Percentiles rank a stretch among this genome's conserved stretches.
Evolutionary conservation across 2,329 filamentous ascomycete genomes (phyloP).

Genomic region (Zasmidium angulare): DNA sequence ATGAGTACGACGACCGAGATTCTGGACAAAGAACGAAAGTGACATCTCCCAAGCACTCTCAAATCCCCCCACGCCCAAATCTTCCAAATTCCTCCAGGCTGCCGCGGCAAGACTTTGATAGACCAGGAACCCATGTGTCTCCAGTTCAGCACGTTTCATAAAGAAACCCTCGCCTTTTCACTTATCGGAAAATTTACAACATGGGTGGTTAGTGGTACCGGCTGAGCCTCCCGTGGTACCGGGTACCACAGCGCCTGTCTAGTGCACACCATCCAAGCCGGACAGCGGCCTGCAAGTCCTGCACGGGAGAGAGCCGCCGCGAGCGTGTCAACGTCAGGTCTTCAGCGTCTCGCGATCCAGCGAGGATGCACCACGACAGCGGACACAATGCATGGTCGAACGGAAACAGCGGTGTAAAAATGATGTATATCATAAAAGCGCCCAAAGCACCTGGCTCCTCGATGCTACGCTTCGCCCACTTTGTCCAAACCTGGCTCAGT

Average conservation of each 20-base stretch:
- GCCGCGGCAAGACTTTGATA: background rate
- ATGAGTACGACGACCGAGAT: background rate
- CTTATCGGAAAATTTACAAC: background rate
- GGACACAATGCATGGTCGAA: slow-evolving; percentile 14
- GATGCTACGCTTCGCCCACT: background rate
- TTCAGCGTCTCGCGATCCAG: background rate
- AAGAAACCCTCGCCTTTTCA: background rate
- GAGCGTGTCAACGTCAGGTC: background rate
- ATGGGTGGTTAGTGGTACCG: background rate
- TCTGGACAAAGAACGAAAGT: background rate
- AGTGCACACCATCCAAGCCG: too few relatives aligned
- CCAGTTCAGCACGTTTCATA: background rate
- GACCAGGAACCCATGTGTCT: background rate
- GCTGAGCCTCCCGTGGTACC: background rate
- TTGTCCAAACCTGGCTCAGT: background rate
- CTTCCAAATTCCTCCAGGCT: background rate
- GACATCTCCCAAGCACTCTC: background rate
- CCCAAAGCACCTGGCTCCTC: background rate
- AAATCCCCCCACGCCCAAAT: too few relatives aligned
- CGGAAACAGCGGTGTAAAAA: slow-evolving; percentile 23
- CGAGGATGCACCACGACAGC: background rate
- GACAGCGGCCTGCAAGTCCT: background rate
- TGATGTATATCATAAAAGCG: slow-evolving; percentile 27
- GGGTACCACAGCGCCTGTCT: background rate
- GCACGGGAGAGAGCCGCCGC: background rate